These are phyloP conservation scores for Lentinus polychrous DNA, from an alignment of 1,284 basidiomycete genomes.

Conservation along the genomic window DNA sequence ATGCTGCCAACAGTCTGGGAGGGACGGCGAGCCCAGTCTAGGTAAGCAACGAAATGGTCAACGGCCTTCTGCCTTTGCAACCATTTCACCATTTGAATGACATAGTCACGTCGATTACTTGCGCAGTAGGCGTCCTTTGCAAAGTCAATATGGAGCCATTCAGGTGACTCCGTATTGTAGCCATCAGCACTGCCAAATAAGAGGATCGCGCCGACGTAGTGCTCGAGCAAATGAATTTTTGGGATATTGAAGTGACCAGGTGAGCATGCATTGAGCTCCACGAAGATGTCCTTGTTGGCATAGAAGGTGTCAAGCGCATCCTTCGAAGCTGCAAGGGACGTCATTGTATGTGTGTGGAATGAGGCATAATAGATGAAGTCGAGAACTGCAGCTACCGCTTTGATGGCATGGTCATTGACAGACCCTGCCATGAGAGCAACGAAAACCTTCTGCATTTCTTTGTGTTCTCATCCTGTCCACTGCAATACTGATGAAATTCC, in stretches of 20 bases:
- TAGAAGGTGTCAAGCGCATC: constrained; percentile 17
- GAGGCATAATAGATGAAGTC: constrained; percentile 26
- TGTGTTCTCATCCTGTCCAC: constrained; percentile 24
- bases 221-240: constrained; percentile 22
- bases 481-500: constrained; percentile 22
- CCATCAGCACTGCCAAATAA: constrained; percentile 16
- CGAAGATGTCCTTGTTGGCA: constrained; percentile 24
- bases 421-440: constrained; percentile 16
- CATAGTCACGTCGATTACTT: constrained; percentile 16
- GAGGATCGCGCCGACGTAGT: constrained; percentile 17
- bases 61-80: constrained; percentile 13
- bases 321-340: constrained; percentile 8
- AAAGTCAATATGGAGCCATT: constrained; percentile 23
- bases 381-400: constrained; percentile 14
- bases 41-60: constrained; percentile 1
- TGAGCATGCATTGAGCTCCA: constrained; percentile 2
- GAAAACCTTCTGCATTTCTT: constrained; percentile 24
- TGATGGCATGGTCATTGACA: constrained; percentile 7
- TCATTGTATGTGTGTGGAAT: constrained; percentile 5
- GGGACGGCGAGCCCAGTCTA: too few relatives aligned
- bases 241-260: constrained; percentile 22
- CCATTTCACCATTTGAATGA: constrained; percentile 20
- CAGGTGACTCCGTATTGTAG: constrained; percentile 20
- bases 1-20: too few relatives aligned
- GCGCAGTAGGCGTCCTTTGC: constrained; percentile 19